Conservation (phyloP, 805 yeast genomes). For the Saccharomyces kudriavzevii region DNA sequence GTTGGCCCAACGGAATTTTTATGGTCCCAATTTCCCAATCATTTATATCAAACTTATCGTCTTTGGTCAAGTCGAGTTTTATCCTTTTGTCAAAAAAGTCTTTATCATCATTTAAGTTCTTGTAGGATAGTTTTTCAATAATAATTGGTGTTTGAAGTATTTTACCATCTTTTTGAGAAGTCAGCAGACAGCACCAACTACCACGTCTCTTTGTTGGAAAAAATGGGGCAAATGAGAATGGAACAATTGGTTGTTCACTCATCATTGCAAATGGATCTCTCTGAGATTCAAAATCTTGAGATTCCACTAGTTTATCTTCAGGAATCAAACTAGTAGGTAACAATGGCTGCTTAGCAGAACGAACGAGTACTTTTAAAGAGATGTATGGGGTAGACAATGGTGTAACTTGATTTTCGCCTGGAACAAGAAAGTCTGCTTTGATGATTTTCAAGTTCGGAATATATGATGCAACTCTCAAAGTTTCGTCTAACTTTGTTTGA, state of each 20-base stretch:
- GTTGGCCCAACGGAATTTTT: conserved; percentile 62
- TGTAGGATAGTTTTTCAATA: conserved; percentile 22
- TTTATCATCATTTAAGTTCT: conserved; percentile 19
- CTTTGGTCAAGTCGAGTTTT: conserved; percentile 28
- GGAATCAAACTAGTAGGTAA: conserved; percentile 33
- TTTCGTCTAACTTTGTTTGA: conserved; percentile 36
- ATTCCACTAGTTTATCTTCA: conserved; percentile 38
- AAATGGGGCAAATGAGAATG: conserved; percentile 61
- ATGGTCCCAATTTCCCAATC: conserved; percentile 55
- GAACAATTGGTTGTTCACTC: conserved; percentile 60
- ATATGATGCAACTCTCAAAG: conserved; percentile 48
- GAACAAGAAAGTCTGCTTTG: conserved; percentile 69
- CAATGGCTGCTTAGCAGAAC: conserved; percentile 64
- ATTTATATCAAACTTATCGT: conserved; percentile 30
- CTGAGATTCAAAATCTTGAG: conserved; percentile 55
- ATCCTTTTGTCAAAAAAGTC: conserved; percentile 22
- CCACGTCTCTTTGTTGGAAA: conserved; percentile 52
- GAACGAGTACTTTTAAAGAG: conserved; percentile 63
- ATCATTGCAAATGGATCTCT: conserved; percentile 65
- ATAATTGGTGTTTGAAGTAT: conserved; percentile 56
- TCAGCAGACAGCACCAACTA: conserved; percentile 62
- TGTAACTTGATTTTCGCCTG: conserved; percentile 70
- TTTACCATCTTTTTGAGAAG: conserved; percentile 71
- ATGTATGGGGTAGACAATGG: conserved; percentile 71
- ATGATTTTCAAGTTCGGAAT: conserved; percentile 65